These are phyloP conservation scores for Cladophialophora exuberans DNA, from an alignment of 2,329 filamentous ascomycete species.

Conservation along the genomic window DNA sequence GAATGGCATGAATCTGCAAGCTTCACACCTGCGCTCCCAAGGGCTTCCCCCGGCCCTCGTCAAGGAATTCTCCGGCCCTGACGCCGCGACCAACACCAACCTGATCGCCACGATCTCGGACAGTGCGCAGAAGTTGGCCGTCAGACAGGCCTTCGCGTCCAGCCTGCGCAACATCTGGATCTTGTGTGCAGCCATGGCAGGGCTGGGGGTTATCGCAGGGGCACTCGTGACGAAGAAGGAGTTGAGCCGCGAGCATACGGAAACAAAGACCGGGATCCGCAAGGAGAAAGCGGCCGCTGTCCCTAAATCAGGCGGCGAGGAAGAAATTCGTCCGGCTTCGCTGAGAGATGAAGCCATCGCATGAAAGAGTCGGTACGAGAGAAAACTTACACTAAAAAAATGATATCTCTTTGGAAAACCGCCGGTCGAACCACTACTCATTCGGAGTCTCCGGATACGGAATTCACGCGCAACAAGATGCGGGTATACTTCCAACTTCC, in stretches of 20 bases:
- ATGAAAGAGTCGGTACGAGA: no score
- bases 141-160: conserved; percentile 46
- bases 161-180: conserved; percentile 55
- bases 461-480: no score
- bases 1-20: conserved; percentile 37
- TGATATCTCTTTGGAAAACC: no score
- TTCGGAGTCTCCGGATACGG: no score
- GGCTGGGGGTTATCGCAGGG: conserved; percentile 44
- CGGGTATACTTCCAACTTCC: no score
- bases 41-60: conserved; percentile 29
- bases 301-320: neutral
- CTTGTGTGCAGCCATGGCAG: conserved; percentile 47
- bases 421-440: no score
- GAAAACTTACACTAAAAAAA: no score
- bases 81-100: conserved; percentile 36
- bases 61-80: conserved; percentile 15
- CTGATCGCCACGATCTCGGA: conserved; percentile 32
- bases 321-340: neutral
- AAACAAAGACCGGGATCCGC: conserved; percentile 47
- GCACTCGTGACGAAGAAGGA: conserved; percentile 42
- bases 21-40: conserved; percentile 24
- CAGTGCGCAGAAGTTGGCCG: conserved; percentile 39
- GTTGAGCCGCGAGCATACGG: conserved; percentile 44
- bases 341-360: neutral
- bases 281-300: neutral